Conservation (phyloP, 176 grass and related monocot species). For the Oryza meyeriana region DNA sequence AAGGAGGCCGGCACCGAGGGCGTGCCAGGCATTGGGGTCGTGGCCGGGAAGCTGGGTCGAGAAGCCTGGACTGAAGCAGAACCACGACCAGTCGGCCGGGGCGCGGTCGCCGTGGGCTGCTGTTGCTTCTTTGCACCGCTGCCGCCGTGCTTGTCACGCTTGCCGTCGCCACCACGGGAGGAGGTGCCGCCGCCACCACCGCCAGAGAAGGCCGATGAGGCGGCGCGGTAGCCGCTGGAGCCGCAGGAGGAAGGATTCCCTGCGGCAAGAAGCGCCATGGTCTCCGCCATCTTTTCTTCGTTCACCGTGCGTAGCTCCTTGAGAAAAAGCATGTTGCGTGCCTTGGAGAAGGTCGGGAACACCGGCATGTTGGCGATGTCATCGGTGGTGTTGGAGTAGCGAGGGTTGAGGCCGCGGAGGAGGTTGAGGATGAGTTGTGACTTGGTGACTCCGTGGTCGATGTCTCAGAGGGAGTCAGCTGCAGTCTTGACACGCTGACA, state of each 20-base stretch:
- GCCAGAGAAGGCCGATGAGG: accelerated
- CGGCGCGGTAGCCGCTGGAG: too few relatives aligned
- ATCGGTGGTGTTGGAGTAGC: not conserved
- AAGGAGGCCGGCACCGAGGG: not conserved
- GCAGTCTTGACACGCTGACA: not conserved
- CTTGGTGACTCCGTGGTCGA: not conserved
- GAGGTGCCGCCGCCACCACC: not conserved
- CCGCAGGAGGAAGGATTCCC: accelerated
- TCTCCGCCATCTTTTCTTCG: not conserved
- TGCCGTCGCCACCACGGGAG: not conserved
- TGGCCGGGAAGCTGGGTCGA: too few relatives aligned
- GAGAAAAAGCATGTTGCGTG: not conserved
- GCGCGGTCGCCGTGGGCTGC: too few relatives aligned
- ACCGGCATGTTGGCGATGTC: not conserved
- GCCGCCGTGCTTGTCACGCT: too few relatives aligned
- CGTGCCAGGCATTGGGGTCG: too few relatives aligned
- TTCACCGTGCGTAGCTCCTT: not conserved
- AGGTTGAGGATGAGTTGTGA: not conserved
- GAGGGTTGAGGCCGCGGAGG: not conserved
- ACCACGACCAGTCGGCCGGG: not conserved
- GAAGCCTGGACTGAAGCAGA: not conserved
- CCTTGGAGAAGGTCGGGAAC: not conserved
- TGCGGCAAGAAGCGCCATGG: accelerated
- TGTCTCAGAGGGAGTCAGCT: not conserved
- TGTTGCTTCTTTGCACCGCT: too few relatives aligned